Percentiles rank a stretch among this genome's conserved stretches.
Conservation (phyloP, 495 filamentous ascomycete genomes). For the Astrothelium macrocarpum region DNA sequence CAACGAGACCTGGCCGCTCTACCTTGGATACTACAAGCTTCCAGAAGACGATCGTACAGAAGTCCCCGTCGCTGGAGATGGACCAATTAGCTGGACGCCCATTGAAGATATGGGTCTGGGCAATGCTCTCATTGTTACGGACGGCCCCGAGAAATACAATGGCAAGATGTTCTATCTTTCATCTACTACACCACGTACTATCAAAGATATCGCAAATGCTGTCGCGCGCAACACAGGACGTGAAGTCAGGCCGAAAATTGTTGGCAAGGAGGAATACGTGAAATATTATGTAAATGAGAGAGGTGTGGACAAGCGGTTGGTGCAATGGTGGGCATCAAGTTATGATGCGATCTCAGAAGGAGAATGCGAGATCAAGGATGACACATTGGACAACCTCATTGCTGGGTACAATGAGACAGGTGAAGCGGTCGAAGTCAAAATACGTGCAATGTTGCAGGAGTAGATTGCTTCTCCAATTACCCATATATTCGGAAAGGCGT, state of each 20-base stretch:
- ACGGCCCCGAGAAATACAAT: slow-evolving; percentile 21
- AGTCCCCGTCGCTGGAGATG: slow-evolving; percentile 34
- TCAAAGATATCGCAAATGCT: slow-evolving; percentile 31
- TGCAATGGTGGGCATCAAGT: slow-evolving; percentile 39
- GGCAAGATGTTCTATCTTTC: slow-evolving; percentile 35
- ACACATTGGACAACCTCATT: slow-evolving; percentile 32
- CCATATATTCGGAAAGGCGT: too few species aligned
- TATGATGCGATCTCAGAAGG: slow-evolving; percentile 37
- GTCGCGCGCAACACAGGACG: slow-evolving; percentile 27
- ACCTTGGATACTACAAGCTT: slow-evolving; percentile 52
- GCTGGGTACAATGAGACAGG: slow-evolving; percentile 27
- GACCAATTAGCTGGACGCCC: slow-evolving; percentile 35
- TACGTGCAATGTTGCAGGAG: not conserved
- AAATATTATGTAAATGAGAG: slow-evolving; percentile 31
- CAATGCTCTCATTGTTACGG: slow-evolving; percentile 31
- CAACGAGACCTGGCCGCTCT: slow-evolving; percentile 58
- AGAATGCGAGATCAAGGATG: slow-evolving; percentile 37
- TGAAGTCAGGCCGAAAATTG: slow-evolving; percentile 30
- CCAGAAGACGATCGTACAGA: slow-evolving; percentile 23
- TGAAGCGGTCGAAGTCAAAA: slow-evolving; percentile 19
- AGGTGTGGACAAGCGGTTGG: slow-evolving; percentile 26
- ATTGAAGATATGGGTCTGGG: slow-evolving; percentile 38
- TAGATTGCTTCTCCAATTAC: not conserved
- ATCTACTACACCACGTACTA: slow-evolving; percentile 22
- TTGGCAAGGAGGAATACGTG: slow-evolving; percentile 32